Evolutionary conservation across 2,329 filamentous ascomycete genomes (phyloP).

Genomic region (Hypoxylon sp.): DNA sequence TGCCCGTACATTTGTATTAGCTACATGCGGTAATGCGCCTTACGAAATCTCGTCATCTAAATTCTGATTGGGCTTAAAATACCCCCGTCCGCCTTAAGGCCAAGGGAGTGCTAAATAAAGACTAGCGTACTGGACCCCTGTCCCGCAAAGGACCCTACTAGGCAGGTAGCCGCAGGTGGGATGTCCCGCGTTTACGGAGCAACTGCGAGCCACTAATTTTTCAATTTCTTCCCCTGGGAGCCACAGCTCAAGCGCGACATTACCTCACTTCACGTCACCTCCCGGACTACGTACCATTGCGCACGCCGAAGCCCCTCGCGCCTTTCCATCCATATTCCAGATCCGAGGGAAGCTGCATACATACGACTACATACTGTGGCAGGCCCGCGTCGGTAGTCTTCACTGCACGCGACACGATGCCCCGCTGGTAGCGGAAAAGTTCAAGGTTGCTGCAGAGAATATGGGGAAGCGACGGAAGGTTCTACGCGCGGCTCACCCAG

Average conservation of each 20-base stretch:
- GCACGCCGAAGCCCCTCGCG: constrained; percentile 6
- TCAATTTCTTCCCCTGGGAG: neutral
- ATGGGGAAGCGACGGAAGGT: constrained; percentile 59
- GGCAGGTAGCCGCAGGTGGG: constrained; percentile 39
- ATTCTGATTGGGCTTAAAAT: constrained; percentile 24
- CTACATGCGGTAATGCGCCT: constrained; percentile 6
- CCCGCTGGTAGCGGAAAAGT: constrained; percentile 41
- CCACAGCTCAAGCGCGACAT: constrained; percentile 21
- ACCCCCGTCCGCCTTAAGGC: constrained; percentile 21
- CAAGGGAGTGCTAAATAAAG: constrained; percentile 34
- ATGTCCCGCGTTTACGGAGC: constrained; percentile 40
- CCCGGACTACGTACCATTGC: neutral
- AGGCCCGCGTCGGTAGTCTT: constrained; percentile 5
- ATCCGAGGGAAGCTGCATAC: constrained; percentile 5
- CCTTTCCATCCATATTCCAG: constrained; percentile 3
- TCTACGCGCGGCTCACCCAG: constrained; percentile 42
- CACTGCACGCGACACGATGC: constrained; percentile 40
- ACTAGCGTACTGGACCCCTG: constrained; percentile 27
- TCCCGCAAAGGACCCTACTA: constrained; percentile 15
- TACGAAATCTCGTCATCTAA: constrained; percentile 9
- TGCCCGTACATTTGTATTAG: neutral
- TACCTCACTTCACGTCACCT: constrained; percentile 22
- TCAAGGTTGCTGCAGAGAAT: constrained; percentile 51
- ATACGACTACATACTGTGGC: constrained; percentile 4
- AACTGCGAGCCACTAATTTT: constrained; percentile 43